Conservation (phyloP, 1,284 basidiomycete species). For the Pseudozyma sp. region DNA sequence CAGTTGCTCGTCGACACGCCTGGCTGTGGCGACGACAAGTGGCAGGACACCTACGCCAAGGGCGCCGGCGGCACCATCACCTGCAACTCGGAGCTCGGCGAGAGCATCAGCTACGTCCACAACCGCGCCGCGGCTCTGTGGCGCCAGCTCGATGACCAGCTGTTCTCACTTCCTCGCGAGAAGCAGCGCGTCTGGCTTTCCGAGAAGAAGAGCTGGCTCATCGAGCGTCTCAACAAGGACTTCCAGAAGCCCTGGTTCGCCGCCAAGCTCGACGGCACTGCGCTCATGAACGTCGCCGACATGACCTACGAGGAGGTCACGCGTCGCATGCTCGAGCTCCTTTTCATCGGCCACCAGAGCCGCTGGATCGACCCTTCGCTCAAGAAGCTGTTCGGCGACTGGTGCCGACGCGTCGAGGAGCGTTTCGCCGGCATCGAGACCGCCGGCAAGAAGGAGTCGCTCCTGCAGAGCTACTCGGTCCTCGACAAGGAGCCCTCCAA, state of each 20-base stretch:
- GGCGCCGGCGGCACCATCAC: conserved; percentile 91
- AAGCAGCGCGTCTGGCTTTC: conserved; percentile 89
- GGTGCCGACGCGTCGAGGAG: conserved; percentile 91
- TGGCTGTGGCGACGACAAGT: conserved; percentile 89
- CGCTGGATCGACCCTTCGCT: conserved; percentile 96
- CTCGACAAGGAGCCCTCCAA: conserved; percentile 81
- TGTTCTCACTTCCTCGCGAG: conserved; percentile 94
- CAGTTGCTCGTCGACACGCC: conserved; percentile 92
- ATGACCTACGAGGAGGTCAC: conserved; percentile 99
- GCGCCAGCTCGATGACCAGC: conserved; percentile 91
- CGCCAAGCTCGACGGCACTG: conserved; percentile 72
- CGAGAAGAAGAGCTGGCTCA: conserved; percentile 88
- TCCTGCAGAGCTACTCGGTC: conserved; percentile 80
- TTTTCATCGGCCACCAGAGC: conserved; percentile 89
- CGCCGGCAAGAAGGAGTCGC: conserved; percentile 55
- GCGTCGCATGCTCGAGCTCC: conserved; percentile 87
- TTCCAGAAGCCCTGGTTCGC: conserved; percentile 79
- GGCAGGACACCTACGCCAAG: conserved; percentile 95
- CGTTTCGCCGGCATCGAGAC: conserved; percentile 73
- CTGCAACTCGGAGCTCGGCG: conserved; percentile 95
- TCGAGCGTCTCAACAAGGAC: conserved; percentile 90
- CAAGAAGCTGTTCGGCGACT: conserved; percentile 94
- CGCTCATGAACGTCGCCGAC: conserved; percentile 83
- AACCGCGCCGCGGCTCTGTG: conserved; percentile 95
- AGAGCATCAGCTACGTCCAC: conserved; percentile 93